Percentiles rank a stretch among this genome's conserved stretches.
Evolutionary conservation across 1,139 yeast species (phyloP).

Genomic region (Saccharomyces uvarum): DNA sequence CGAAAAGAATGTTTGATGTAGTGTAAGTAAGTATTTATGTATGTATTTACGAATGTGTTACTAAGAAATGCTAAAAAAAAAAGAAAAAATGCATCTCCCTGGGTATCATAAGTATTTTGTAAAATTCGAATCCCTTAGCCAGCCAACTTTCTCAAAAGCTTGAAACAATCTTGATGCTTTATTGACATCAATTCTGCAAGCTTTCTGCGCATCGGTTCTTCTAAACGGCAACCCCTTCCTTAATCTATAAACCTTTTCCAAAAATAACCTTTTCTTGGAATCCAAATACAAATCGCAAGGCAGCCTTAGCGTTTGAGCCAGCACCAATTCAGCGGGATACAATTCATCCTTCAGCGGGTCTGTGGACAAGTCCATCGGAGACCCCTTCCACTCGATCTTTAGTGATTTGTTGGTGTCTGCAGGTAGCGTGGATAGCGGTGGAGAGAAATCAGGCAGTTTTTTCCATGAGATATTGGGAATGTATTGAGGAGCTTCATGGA

Average conservation of each 20-base stretch:
- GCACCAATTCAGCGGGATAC: slow-evolving; percentile 85
- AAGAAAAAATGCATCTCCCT: neutral
- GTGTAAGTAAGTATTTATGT: neutral
- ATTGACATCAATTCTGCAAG: slow-evolving; percentile 93
- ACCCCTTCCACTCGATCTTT: slow-evolving; percentile 96
- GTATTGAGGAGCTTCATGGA: slow-evolving; percentile 11
- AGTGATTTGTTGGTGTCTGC: slow-evolving; percentile 58
- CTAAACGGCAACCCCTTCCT: slow-evolving; percentile 76
- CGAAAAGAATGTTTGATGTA: neutral
- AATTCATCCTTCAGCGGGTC: slow-evolving; percentile 68
- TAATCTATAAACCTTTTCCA: slow-evolving; percentile 76
- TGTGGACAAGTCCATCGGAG: slow-evolving; percentile 78
- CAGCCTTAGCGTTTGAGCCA: slow-evolving; percentile 82
- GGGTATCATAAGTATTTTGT: slow-evolving; percentile 37
- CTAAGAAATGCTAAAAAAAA: neutral
- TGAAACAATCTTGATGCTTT: slow-evolving; percentile 90
- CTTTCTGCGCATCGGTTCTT: slow-evolving; percentile 96
- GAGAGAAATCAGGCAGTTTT: slow-evolving; percentile 66
- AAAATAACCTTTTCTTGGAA: slow-evolving; percentile 82
- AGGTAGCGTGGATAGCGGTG: slow-evolving; percentile 57
- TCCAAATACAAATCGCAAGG: slow-evolving; percentile 86
- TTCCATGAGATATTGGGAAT: slow-evolving; percentile 47
- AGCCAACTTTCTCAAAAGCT: slow-evolving; percentile 90
- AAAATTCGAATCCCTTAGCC: slow-evolving; percentile 80
- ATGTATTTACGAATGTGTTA: neutral